These are phyloP conservation scores for Marchantia polymorpha DNA, from an alignment of 225 moss, liverwort and hornwort genomes.

Conservation along the genomic window DNA sequence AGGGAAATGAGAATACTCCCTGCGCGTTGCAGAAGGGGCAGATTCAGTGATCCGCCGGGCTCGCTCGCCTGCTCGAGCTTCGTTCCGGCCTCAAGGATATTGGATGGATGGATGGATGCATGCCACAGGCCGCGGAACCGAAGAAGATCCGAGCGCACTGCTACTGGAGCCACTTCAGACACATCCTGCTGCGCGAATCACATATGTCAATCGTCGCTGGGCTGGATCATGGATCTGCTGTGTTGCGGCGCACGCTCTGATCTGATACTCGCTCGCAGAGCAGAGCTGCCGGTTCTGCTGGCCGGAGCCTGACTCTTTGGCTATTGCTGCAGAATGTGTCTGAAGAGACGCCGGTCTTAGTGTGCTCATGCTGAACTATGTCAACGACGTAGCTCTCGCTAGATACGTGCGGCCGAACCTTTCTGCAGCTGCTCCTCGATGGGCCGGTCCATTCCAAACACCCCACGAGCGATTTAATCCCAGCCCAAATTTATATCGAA, in stretches of 20 bases:
- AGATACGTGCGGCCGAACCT: neutral
- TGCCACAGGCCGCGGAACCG: neutral
- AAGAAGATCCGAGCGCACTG: neutral
- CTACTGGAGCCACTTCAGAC: constrained; percentile 15
- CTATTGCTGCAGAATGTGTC: constrained; percentile 7
- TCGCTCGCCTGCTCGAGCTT: neutral
- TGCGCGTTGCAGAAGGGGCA: neutral
- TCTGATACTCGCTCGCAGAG: neutral
- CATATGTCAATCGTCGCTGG: neutral
- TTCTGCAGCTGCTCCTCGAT: neutral
- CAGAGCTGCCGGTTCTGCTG: neutral
- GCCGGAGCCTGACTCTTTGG: no score
- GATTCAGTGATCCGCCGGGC: neutral
- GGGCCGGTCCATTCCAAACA: neutral
- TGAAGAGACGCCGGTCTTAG: constrained; percentile 11
- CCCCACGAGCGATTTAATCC: constrained; percentile 1
- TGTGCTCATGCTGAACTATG: constrained; percentile 4
- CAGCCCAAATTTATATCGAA: neutral
- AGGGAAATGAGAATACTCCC: neutral
- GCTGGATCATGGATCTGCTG: neutral
- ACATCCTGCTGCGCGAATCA: neutral
- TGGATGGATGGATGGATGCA: neutral
- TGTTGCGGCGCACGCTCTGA: neutral
- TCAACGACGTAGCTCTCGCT: neutral
- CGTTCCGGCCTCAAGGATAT: neutral